phyloP scores from a whole-genome alignment of 495 filamentous ascomycete species.

The Annulohypoxylon bovei region DNA sequence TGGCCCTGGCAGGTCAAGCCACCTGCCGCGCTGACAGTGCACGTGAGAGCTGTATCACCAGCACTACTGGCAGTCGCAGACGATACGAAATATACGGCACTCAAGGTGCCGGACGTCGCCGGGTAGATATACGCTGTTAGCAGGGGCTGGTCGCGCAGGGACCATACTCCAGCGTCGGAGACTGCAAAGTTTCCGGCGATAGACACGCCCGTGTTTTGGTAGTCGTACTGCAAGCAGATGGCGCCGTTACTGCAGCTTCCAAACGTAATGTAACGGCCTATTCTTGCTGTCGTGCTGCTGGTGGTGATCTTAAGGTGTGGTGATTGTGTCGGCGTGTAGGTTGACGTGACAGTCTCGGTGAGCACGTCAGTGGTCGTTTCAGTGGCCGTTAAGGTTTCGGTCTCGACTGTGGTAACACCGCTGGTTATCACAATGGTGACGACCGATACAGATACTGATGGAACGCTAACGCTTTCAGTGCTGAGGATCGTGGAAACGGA shows the following conservation, averaged over 20 bases:
- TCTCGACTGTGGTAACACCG: neutral
- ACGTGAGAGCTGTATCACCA: neutral
- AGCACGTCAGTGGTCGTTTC: neutral
- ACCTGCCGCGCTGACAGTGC: neutral
- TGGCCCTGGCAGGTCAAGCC: neutral
- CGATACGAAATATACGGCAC: neutral
- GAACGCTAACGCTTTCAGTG: neutral
- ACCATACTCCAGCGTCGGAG: neutral
- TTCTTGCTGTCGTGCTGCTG: neutral
- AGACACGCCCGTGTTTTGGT: neutral
- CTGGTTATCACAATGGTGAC: neutral
- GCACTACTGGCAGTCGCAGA: neutral
- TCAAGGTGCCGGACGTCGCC: neutral
- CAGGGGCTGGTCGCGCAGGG: neutral
- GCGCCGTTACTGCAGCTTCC: neutral
- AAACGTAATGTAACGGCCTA: neutral
- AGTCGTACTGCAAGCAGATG: neutral
- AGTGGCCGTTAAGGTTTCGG: neutral
- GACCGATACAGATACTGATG: neutral
- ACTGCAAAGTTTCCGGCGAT: neutral
- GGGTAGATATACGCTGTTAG: neutral
- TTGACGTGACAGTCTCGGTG: neutral
- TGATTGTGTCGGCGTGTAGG: neutral
- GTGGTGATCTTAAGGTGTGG: neutral
- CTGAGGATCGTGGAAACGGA: neutral